Evolutionary conservation across 176 grass and related monocot species (phyloP).

Genomic region (Oryza australiensis): DNA sequence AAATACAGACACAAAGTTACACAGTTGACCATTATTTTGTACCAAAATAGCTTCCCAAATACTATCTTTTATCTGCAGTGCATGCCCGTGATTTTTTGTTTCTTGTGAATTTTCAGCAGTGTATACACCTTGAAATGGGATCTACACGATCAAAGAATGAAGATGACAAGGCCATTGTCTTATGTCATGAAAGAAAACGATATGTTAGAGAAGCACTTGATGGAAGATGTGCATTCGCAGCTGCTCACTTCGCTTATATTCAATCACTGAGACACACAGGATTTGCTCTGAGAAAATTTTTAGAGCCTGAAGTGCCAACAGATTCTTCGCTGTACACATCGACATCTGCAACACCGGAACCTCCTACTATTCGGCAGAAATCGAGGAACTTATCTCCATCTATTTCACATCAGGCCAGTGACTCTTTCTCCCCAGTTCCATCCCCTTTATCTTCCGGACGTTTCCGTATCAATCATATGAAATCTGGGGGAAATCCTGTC

Average conservation of each 20-base stretch:
- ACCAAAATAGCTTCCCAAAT: background rate
- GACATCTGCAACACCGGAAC: constrained; percentile 67
- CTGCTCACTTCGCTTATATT: constrained; percentile 77
- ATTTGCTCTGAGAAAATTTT: constrained; percentile 75
- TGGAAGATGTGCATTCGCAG: constrained; percentile 80
- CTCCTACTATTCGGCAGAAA: constrained; percentile 53
- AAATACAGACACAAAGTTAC: constrained; percentile 31
- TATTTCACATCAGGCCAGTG: constrained; percentile 59
- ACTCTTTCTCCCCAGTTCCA: constrained; percentile 71
- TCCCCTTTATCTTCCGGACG: constrained; percentile 63
- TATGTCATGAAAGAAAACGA: constrained; percentile 87
- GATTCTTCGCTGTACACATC: constrained; percentile 70
- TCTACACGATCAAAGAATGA: constrained; percentile 60
- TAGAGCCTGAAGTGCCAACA: constrained; percentile 55
- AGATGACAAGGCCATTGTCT: constrained; percentile 80
- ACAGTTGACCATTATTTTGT: background rate
- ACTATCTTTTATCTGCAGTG: constrained; percentile 23
- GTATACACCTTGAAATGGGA: constrained; percentile 52
- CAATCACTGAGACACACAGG: constrained; percentile 87
- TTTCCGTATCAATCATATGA: constrained; percentile 94
- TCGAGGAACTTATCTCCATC: constrained; percentile 56
- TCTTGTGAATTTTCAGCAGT: constrained; percentile 4
- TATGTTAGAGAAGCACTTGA: constrained; percentile 88
- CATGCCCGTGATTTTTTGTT: constrained; percentile 13
- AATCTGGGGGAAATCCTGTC: constrained; percentile 50